Evolutionary conservation across 352 stramenopile species (phyloP).

Genomic region (Pythium pyrilobum): DNA sequence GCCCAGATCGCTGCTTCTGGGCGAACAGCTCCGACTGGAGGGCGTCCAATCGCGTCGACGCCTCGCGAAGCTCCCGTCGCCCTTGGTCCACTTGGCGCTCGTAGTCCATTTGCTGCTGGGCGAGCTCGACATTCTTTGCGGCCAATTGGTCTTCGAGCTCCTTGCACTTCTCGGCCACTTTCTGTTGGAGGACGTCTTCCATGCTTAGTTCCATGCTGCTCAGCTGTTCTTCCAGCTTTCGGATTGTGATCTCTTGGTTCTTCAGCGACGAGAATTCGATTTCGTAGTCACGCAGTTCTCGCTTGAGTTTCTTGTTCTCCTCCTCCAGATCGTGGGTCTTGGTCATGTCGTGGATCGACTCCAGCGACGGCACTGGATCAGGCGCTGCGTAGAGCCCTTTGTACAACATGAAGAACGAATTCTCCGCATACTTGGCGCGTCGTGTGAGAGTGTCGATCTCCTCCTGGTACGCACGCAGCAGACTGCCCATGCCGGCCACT

Average conservation of each 20-base stretch:
- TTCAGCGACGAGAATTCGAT: conserved; percentile 92
- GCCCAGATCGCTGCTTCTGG: conserved; percentile 70
- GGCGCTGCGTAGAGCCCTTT: conserved; percentile 81
- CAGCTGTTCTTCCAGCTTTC: conserved; percentile 91
- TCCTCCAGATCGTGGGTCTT: conserved; percentile 84
- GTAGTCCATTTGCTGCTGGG: conserved; percentile 76
- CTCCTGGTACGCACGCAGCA: conserved; percentile 90
- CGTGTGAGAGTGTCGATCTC: conserved; percentile 91
- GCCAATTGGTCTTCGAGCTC: conserved; percentile 60
- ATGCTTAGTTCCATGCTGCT: conserved; percentile 66
- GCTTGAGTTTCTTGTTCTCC: conserved; percentile 88
- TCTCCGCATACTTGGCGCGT: conserved; percentile 90
- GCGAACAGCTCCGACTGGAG: conserved; percentile 91
- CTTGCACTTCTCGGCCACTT: conserved; percentile 53
- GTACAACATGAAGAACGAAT: conserved; percentile 85
- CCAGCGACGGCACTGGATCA: conserved; percentile 76
- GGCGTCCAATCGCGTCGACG: conserved; percentile 75
- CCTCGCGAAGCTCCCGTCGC: conserved; percentile 53
- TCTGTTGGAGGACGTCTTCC: conserved; percentile 53
- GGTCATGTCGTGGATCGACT: conserved; percentile 42
- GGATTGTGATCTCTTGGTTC: conserved; percentile 97
- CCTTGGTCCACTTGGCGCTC: conserved; percentile 59
- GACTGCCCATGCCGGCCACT: conserved; percentile 32
- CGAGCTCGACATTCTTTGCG: conserved; percentile 68
- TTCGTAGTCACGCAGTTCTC: conserved; percentile 91